These are phyloP conservation scores for Puccinia triticina DNA, from an alignment of 1,284 basidiomycete genomes.

Conservation along the genomic window DNA sequence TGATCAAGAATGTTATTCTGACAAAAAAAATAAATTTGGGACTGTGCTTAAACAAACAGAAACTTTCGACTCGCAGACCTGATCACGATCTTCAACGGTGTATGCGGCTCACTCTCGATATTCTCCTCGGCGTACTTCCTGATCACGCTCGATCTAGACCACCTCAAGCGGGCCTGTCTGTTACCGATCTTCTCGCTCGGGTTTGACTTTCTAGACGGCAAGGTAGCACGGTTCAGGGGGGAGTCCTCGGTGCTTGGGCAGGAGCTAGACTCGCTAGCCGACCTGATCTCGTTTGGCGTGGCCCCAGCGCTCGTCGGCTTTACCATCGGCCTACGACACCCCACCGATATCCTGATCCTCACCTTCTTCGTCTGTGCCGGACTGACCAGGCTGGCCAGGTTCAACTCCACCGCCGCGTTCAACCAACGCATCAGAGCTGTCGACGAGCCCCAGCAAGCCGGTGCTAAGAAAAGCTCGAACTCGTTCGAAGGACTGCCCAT, in stretches of 20 bases:
- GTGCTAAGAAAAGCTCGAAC: constrained; percentile 65
- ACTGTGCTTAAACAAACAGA: constrained; percentile 63
- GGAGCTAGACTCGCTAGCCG: constrained; percentile 94
- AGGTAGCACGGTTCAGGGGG: constrained; percentile 95
- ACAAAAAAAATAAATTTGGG: background rate
- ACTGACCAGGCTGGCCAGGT: constrained; percentile 90
- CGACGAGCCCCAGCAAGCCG: constrained; percentile 57
- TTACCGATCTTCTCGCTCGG: constrained; percentile 93
- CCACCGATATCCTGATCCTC: constrained; percentile 82
- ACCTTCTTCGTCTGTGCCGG: constrained; percentile 93
- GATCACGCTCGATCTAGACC: constrained; percentile 75
- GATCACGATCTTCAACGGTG: constrained; percentile 99
- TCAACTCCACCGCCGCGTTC: constrained; percentile 96
- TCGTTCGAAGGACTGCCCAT: constrained; percentile 94
- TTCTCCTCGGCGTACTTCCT: constrained; percentile 90
- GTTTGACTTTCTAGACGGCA: constrained; percentile 97
- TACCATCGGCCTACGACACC: constrained; percentile 82
- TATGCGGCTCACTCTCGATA: constrained; percentile 94
- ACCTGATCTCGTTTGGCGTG: constrained; percentile 95
- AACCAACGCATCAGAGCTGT: constrained; percentile 88
- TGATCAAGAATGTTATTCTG: constrained; percentile 28
- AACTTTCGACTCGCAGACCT: constrained; percentile 98
- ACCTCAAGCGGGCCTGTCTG: constrained; percentile 80
- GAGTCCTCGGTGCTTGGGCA: constrained; percentile 96
- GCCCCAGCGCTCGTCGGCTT: constrained; percentile 92